These are phyloP conservation scores for Saturnispora sanitii DNA, from an alignment of 805 yeast genomes.

Conservation along the genomic window DNA sequence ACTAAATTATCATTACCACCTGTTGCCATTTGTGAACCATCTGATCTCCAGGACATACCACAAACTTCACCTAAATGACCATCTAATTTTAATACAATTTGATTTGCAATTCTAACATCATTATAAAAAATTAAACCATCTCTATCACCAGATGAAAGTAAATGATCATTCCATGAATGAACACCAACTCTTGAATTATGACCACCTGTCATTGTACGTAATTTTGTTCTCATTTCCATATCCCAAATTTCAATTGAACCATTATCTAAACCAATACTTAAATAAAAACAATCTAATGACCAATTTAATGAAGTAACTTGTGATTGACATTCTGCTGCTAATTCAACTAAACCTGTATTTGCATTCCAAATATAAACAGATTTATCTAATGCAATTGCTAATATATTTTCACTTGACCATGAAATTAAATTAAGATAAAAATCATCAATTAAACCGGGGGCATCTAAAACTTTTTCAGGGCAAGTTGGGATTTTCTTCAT, in stretches of 20 bases:
- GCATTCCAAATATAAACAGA: slow-evolving; percentile 92
- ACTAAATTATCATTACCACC: slow-evolving; percentile 95
- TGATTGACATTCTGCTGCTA: slow-evolving; percentile 47
- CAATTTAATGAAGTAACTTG: slow-evolving; percentile 68
- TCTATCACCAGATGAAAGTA: slow-evolving; percentile 79
- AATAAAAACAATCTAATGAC: slow-evolving; percentile 84
- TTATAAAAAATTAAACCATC: slow-evolving; percentile 78
- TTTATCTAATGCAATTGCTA: slow-evolving; percentile 82
- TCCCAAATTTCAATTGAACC: slow-evolving; percentile 93
- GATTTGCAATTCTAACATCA: slow-evolving; percentile 80
- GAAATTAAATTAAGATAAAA: slow-evolving; percentile 78
- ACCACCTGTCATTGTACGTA: slow-evolving; percentile 64
- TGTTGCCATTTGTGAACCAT: slow-evolving; percentile 77
- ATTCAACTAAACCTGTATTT: slow-evolving; percentile 62
- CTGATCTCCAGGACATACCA: slow-evolving; percentile 77
- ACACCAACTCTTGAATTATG: slow-evolving; percentile 71
- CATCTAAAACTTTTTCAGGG: slow-evolving; percentile 91
- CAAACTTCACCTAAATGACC: slow-evolving; percentile 85
- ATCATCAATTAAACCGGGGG: slow-evolving; percentile 91
- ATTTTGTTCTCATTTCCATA: slow-evolving; percentile 59
- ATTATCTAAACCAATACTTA: slow-evolving; percentile 74
- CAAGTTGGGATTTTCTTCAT: slow-evolving; percentile 73
- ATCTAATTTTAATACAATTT: slow-evolving; percentile 49
- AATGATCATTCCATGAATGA: slow-evolving; percentile 75
- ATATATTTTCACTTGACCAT: slow-evolving; percentile 75